A percentile compares a stretch with the other conserved stretches of the same genome.
phyloP scores from a whole-genome alignment of 2,329 filamentous ascomycete species.

The Allantophomopsis lycopodina region DNA sequence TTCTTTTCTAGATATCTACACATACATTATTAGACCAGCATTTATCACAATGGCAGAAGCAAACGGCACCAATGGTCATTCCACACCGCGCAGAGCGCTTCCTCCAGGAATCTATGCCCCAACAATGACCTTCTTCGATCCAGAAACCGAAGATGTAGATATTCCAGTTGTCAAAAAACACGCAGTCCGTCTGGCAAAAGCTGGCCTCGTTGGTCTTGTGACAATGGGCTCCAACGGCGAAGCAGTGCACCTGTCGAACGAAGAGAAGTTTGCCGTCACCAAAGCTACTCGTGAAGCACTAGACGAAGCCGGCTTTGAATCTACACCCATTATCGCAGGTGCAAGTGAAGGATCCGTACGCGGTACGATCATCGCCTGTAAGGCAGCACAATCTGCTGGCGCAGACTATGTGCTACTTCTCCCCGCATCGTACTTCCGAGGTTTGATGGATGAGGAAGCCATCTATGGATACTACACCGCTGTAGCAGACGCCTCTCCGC shows the following conservation, averaged over 20 bases:
- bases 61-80: slow-evolving; percentile 17
- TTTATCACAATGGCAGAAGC: background rate
- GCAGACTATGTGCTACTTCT: slow-evolving; percentile 72
- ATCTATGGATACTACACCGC: slow-evolving; percentile 50
- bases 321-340: slow-evolving; percentile 71
- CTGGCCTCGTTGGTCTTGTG: slow-evolving; percentile 69
- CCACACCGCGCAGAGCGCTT: slow-evolving; percentile 37
- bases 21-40: background rate
- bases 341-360: slow-evolving; percentile 71
- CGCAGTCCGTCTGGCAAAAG: slow-evolving; percentile 61
- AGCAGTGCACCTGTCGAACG: slow-evolving; percentile 68
- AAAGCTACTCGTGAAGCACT: slow-evolving; percentile 69
- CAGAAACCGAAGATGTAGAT: slow-evolving; percentile 73
- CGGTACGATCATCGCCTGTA: slow-evolving; percentile 64
- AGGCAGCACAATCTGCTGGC: slow-evolving; percentile 51
- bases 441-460: slow-evolving; percentile 57
- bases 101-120: slow-evolving; percentile 78
- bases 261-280: slow-evolving; percentile 65
- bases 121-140: slow-evolving; percentile 83
- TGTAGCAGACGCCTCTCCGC: slow-evolving; percentile 61
- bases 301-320: slow-evolving; percentile 62
- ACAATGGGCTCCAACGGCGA: slow-evolving; percentile 88
- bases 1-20: no score
- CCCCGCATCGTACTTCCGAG: slow-evolving; percentile 72
- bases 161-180: slow-evolving; percentile 68